phyloP scores from a whole-genome alignment of 495 filamentous ascomycete genomes.

The Astrocystis sublimbata region DNA sequence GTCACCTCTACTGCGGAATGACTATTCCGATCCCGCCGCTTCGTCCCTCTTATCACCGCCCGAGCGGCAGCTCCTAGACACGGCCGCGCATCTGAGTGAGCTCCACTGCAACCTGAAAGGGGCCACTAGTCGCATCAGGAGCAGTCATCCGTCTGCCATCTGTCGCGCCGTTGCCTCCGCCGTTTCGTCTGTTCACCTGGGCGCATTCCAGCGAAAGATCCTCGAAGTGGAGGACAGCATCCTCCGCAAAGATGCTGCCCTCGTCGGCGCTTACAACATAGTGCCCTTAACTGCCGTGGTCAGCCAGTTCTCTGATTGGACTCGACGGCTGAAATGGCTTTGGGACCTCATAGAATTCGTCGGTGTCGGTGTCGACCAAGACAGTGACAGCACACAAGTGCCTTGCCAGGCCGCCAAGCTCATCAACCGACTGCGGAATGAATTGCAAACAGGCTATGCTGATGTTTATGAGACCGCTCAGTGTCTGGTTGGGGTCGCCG shows the following conservation, averaged over 20 bases:
- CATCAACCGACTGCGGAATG: constrained; percentile 71
- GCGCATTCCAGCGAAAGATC: constrained; percentile 77
- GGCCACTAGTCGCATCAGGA: constrained; percentile 63
- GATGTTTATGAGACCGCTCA: constrained; percentile 77
- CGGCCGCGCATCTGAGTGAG: constrained; percentile 71
- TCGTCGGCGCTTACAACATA: constrained; percentile 88
- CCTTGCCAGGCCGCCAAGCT: constrained; percentile 53
- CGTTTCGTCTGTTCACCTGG: constrained; percentile 71
- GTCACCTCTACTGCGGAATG: constrained; percentile 72
- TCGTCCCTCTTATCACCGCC: constrained; percentile 63
- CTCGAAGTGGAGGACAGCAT: constrained; percentile 80
- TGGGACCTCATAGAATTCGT: constrained; percentile 71
- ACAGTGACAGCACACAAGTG: constrained; percentile 39
- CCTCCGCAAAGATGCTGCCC: constrained; percentile 64
- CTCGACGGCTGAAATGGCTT: constrained; percentile 81
- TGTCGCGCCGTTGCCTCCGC: constrained; percentile 86
- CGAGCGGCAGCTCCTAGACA: constrained; percentile 77
- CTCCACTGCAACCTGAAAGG: constrained; percentile 70
- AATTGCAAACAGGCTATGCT: constrained; percentile 82
- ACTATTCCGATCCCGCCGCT: constrained; percentile 38
- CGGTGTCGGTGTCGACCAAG: constrained; percentile 51
- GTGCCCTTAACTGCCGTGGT: constrained; percentile 87
- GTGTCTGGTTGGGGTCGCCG: constrained; percentile 71
- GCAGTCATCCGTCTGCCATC: constrained; percentile 71
- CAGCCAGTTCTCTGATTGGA: constrained; percentile 82